A percentile compares a stretch with the other conserved stretches of the same genome.
Evolutionary conservation across 768 basidiomycete genomes (phyloP).

Genomic region (Tricholomella constricta): DNA sequence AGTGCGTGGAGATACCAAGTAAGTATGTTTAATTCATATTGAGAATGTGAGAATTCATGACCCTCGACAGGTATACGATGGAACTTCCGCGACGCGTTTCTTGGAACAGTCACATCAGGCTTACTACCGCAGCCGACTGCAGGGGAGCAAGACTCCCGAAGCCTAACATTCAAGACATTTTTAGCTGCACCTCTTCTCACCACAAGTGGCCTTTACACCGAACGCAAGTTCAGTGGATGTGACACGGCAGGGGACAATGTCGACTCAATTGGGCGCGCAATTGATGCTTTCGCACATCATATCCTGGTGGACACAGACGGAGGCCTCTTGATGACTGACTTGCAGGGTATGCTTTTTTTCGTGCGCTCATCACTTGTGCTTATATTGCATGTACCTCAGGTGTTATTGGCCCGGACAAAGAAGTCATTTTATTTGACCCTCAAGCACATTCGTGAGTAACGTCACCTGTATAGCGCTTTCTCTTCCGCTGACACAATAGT

Average conservation of each 20-base stretch:
- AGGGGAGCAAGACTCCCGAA: neutral
- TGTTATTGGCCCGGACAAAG: neutral
- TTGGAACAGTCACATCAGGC: neutral
- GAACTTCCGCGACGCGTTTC: neutral
- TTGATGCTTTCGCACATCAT: conserved; percentile 10
- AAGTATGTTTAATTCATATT: too few relatives aligned
- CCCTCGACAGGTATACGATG: neutral
- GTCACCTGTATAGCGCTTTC: neutral
- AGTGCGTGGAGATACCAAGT: too few relatives aligned
- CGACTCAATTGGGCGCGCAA: neutral
- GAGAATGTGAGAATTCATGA: too few relatives aligned
- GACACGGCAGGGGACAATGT: neutral
- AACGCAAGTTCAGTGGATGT: conserved; percentile 6
- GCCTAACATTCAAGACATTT: neutral
- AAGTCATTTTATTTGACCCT: conserved; percentile 2
- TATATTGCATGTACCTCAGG: neutral
- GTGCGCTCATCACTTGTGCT: too few relatives aligned
- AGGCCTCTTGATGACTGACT: neutral
- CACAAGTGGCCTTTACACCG: neutral
- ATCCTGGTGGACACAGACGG: neutral
- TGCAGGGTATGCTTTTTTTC: neutral
- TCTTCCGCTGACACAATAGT: neutral
- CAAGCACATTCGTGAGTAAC: conserved; percentile 2
- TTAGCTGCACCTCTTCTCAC: neutral
- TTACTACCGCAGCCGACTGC: neutral